phyloP scores from a whole-genome alignment of 148 eudicot genomes.

The Arctostaphylos glauca region DNA sequence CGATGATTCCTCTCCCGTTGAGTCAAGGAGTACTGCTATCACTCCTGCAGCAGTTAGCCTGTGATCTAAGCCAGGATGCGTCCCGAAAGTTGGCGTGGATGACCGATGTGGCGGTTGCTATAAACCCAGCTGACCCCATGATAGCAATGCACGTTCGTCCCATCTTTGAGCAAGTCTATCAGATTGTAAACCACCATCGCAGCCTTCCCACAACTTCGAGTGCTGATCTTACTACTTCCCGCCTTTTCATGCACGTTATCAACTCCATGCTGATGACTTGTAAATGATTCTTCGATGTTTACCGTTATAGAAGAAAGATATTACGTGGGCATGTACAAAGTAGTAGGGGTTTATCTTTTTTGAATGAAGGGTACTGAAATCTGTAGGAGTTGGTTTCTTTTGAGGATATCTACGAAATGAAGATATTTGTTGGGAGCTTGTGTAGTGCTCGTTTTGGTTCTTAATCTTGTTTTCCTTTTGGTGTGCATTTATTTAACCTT shows the following conservation, averaged over 20 bases:
- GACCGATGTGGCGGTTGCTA: slow-evolving; percentile 73
- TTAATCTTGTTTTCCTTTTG: not conserved
- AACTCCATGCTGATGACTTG: slow-evolving; percentile 75
- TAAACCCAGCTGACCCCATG: slow-evolving; percentile 74
- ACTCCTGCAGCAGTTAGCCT: slow-evolving; percentile 92
- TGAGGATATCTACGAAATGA: not conserved
- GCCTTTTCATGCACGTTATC: slow-evolving; percentile 73
- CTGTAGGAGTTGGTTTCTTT: slow-evolving; percentile 15
- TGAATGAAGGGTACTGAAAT: not conserved
- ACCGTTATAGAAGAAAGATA: not conserved
- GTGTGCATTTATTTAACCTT: not conserved
- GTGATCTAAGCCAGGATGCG: slow-evolving; percentile 69
- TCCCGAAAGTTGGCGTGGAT: slow-evolving; percentile 71
- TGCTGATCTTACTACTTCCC: slow-evolving; percentile 57
- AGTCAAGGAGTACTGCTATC: slow-evolving; percentile 92
- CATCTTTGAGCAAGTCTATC: slow-evolving; percentile 90
- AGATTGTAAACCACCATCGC: slow-evolving; percentile 75
- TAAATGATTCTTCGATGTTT: slow-evolving; percentile 39
- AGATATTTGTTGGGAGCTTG: slow-evolving; percentile 3
- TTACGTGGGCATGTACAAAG: slow-evolving; percentile 24
- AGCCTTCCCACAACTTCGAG: slow-evolving; percentile 51
- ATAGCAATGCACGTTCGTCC: slow-evolving; percentile 78
- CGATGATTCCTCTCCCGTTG: slow-evolving; percentile 58
- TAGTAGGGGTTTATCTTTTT: slow-evolving; percentile 1
- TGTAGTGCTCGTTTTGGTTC: slow-evolving; percentile 6